Evolutionary conservation across 345 rosid genomes (phyloP).

Genomic region (Hibiscus trionum): DNA sequence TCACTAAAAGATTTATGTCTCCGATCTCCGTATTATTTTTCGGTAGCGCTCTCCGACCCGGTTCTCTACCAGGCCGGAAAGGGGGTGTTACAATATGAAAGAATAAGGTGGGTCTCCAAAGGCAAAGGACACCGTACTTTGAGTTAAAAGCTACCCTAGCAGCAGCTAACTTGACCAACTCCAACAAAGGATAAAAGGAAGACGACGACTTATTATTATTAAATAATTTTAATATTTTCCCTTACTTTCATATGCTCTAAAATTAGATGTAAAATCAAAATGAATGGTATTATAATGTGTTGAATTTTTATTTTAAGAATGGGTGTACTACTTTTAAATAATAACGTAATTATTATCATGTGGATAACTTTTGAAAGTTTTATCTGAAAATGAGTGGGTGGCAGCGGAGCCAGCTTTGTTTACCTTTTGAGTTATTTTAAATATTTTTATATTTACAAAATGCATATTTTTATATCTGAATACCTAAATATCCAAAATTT

Average conservation of each 20-base stretch:
- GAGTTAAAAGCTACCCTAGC: not conserved
- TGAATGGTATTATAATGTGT: not conserved
- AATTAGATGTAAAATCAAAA: not conserved
- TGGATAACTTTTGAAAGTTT: not conserved
- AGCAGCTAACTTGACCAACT: slow-evolving; percentile 9
- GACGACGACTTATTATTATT: not conserved
- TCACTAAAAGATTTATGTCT: too few relatives aligned
- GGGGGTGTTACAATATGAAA: too few relatives aligned
- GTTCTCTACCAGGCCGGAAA: too few relatives aligned
- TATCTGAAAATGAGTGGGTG: not conserved
- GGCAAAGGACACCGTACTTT: not conserved
- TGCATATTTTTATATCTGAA: too few relatives aligned
- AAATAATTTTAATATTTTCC: not conserved
- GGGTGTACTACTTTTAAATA: not conserved
- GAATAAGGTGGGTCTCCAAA: too few relatives aligned
- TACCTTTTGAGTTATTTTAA: too few relatives aligned
- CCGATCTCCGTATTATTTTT: too few relatives aligned
- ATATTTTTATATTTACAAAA: too few relatives aligned
- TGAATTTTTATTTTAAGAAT: not conserved
- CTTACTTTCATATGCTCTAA: not conserved
- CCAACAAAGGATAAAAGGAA: not conserved
- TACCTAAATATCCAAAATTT: too few relatives aligned
- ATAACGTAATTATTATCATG: not conserved
- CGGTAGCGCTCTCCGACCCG: too few relatives aligned
- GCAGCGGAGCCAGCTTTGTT: not conserved